Base-by-base conservation (phyloP, 1,284 basidiomycete genomes). In the Fomitopsis palustris region DNA sequence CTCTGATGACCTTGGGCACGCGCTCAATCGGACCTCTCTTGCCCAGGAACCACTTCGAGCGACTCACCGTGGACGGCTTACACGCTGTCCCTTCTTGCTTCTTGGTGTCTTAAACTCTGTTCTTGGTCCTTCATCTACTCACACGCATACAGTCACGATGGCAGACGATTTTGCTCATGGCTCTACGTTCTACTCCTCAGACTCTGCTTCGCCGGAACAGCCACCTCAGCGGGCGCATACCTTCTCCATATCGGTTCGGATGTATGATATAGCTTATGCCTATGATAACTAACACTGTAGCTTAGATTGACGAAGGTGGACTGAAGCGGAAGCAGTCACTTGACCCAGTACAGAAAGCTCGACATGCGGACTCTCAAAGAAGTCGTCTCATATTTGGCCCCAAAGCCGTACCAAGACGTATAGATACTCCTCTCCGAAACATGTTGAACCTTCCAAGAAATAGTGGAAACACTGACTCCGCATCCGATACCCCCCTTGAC, bases 361-460 rank as follows among this genome's bases (percentile, higher is more conserved):
- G 61, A 37, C 54, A 58, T 55, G 35, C 37, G 14, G 60, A 59
- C 16, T 58, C 62, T 41, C 60, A 59, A 17, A 51, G 59, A 35
- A 61, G 59, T 25, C 62, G 61, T 23, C 57, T 63, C 17, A 56
- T 61, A 16, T 55, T 65, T 9, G 55, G 57, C 16, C 38, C 62
- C 8, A 57, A 59, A 54, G 55, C 60, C 21, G 17, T 31, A 21
- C 62, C 62, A 49, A 54, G 58, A 14, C 58, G 60, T 25, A 31
- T 33, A 17, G 61, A 57, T 19, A 55, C 17, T 23, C 10, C 54
- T 27, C 10, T 49, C 25, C 43, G 19, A 33, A 43, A 17, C 31
- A 35, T 31, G 12, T 21, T 52, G 16, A 52, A 52, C 25, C 29
- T 52, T 4, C 49, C 49, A 21, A 16, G 49, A 9, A 52, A 35